Conservation (phyloP, 768 basidiomycete genomes). For the Serendipita sp. region DNA sequence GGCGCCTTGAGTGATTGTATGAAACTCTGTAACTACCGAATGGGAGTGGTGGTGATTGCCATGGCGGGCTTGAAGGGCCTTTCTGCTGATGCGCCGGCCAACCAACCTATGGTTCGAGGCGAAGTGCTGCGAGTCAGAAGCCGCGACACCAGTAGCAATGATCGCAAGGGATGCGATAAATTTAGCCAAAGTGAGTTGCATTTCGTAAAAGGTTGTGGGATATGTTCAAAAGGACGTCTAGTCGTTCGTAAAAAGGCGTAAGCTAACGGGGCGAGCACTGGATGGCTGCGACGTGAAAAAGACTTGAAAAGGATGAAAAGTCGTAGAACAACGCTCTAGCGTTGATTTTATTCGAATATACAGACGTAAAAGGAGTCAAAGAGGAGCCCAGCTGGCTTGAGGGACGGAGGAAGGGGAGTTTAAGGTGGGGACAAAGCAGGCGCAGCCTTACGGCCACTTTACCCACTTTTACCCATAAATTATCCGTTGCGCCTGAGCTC, state of each 20-base stretch:
- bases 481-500: background rate
- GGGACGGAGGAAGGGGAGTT: background rate
- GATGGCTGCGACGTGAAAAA: background rate
- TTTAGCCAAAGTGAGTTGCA: slow-evolving; percentile 1
- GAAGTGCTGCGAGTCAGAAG: background rate
- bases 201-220: background rate
- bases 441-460: background rate
- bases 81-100: background rate
- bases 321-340: background rate
- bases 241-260: background rate
- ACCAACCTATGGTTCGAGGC: background rate
- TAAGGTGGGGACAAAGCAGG: background rate
- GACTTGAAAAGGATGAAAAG: background rate
- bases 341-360: background rate
- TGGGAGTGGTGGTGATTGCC: background rate
- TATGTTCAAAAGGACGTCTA: background rate
- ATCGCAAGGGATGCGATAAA: background rate
- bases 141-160: background rate
- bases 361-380: background rate
- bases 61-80: background rate
- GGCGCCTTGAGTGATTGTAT: background rate
- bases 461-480: background rate
- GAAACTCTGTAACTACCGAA: background rate
- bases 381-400: background rate
- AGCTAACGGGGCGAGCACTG: background rate